A percentile compares a stretch with the other conserved stretches of the same genome.
Conservation (phyloP, 2,329 filamentous ascomycete species). For the Cladobotryum mycophilum region DNA sequence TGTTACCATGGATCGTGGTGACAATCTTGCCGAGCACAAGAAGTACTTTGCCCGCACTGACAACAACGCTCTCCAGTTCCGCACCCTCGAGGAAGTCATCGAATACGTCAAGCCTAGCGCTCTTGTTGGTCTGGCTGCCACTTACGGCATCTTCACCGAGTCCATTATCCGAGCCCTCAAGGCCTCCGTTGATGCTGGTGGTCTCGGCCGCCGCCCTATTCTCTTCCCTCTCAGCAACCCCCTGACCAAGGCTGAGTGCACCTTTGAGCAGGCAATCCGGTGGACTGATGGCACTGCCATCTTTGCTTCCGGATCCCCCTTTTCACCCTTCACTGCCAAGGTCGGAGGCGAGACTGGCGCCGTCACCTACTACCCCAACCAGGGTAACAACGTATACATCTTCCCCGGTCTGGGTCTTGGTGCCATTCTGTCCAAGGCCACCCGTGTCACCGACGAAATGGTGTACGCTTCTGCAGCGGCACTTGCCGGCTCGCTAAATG, state of each 20-base stretch:
- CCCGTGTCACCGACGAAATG: conserved; percentile 87
- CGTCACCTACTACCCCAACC: conserved; percentile 68
- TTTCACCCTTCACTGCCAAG: conserved; percentile 65
- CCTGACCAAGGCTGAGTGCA: conserved; percentile 93
- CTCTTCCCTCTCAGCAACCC: conserved; percentile 97
- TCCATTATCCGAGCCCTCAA: conserved; percentile 69
- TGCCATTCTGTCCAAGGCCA: conserved; percentile 83
- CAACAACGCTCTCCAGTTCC: conserved; percentile 63
- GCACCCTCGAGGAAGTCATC: conserved; percentile 81
- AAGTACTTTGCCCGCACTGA: conserved; percentile 62
- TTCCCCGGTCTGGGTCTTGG: conserved; percentile 95
- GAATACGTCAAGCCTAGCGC: conserved; percentile 94
- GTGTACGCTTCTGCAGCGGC: conserved; percentile 89
- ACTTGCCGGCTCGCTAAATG: conserved; percentile 69
- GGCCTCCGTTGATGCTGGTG: conserved; percentile 55
- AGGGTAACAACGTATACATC: conserved; percentile 86
- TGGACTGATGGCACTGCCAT: conserved; percentile 88
- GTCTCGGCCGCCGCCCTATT: conserved; percentile 71
- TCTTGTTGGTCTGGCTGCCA: conserved; percentile 88
- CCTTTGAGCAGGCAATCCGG: conserved; percentile 85
- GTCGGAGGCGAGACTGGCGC: conserved; percentile 45
- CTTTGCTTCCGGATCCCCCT: conserved; percentile 93
- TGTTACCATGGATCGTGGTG: conserved; percentile 86
- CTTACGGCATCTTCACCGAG: conserved; percentile 90
- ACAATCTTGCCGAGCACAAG: conserved; percentile 88